A percentile compares a stretch with the other conserved stretches of the same genome.
Conservation (phyloP, 163 green algal genomes). For the Prototheca stagnorum region DNA sequence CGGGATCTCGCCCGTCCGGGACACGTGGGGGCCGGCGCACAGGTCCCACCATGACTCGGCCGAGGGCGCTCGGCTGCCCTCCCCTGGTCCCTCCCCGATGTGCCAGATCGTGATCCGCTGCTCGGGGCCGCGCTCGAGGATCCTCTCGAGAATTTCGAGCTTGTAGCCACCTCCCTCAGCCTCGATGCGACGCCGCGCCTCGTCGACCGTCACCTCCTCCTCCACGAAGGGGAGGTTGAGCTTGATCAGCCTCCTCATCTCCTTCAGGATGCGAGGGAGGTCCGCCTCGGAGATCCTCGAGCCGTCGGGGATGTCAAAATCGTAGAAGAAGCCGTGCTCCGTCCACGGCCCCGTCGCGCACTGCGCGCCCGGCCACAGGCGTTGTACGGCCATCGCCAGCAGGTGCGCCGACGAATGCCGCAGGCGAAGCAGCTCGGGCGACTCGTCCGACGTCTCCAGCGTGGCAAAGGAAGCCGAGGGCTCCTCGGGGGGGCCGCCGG, state of each 20-base stretch:
- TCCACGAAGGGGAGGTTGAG: constrained; percentile 71
- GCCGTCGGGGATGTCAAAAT: constrained; percentile 69
- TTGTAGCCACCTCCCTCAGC: constrained; percentile 65
- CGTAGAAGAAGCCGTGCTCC: constrained; percentile 96
- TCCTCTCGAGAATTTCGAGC: constrained; percentile 81
- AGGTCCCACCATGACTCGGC: constrained; percentile 97
- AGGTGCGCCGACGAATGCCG: constrained; percentile 89
- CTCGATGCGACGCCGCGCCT: constrained; percentile 60
- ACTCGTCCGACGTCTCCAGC: too few relatives aligned
- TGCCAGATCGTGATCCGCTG: constrained; percentile 96
- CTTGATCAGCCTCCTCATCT: constrained; percentile 79
- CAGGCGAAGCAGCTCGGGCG: constrained; percentile 69
- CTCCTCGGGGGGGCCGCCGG: too few relatives aligned
- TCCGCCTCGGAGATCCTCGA: constrained; percentile 66
- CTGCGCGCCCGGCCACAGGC: constrained; percentile 55
- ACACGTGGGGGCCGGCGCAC: constrained; percentile 86
- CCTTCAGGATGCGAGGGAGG: constrained; percentile 86
- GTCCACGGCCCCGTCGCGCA: constrained; percentile 93
- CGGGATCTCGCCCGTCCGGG: constrained; percentile 62
- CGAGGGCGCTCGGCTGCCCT: too few relatives aligned
- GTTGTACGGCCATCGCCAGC: constrained; percentile 96
- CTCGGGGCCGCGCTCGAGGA: constrained; percentile 34
- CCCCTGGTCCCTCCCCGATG: constrained; percentile 51
- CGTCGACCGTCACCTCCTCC: constrained; percentile 65
- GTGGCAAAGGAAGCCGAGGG: too few relatives aligned